phyloP scores from a whole-genome alignment of 1,284 basidiomycete species.

The Grifola frondosa region DNA sequence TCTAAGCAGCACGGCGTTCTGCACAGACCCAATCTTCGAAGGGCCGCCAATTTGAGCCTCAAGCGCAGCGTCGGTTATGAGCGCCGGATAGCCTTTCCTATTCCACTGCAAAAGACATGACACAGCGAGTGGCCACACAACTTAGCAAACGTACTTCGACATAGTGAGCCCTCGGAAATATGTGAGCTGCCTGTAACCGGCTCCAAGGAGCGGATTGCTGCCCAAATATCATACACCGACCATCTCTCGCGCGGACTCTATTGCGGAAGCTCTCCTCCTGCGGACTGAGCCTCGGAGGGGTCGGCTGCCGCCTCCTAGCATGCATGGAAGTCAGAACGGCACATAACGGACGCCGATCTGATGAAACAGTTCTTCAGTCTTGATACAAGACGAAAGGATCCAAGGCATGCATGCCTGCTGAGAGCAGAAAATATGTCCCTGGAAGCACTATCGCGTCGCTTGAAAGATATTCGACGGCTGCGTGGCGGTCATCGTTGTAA shows the following conservation, averaged over 20 bases:
- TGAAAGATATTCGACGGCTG: slow-evolving; percentile 7
- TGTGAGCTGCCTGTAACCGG: slow-evolving; percentile 21
- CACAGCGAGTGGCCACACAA: no score
- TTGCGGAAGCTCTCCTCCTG: not conserved
- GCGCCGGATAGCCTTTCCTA: slow-evolving; percentile 10
- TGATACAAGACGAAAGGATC: not conserved
- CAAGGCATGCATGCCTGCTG: slow-evolving; percentile 8
- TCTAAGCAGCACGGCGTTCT: slow-evolving; percentile 22
- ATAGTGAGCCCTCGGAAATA: slow-evolving; percentile 22
- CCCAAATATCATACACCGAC: slow-evolving; percentile 20
- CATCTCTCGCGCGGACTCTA: slow-evolving; percentile 9
- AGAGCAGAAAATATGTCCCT: slow-evolving; percentile 12
- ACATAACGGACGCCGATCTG: slow-evolving; percentile 9
- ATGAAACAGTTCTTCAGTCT: not conserved
- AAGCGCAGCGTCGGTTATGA: slow-evolving; percentile 14
- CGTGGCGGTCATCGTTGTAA: slow-evolving; percentile 9
- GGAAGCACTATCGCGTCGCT: slow-evolving; percentile 10
- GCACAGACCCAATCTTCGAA: slow-evolving; percentile 20
- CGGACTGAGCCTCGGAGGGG: not conserved
- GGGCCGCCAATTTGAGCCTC: slow-evolving; percentile 3
- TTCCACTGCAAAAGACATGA: slow-evolving; percentile 15
- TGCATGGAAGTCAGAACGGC: slow-evolving; percentile 5
- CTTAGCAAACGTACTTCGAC: slow-evolving; percentile 16
- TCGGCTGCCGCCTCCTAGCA: slow-evolving; percentile 8
- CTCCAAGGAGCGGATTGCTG: slow-evolving; percentile 12